Percentiles rank a stretch among this genome's conserved stretches.
Conservation (phyloP, 805 yeast species). For the Blastobotrys mokoenaii region DNA sequence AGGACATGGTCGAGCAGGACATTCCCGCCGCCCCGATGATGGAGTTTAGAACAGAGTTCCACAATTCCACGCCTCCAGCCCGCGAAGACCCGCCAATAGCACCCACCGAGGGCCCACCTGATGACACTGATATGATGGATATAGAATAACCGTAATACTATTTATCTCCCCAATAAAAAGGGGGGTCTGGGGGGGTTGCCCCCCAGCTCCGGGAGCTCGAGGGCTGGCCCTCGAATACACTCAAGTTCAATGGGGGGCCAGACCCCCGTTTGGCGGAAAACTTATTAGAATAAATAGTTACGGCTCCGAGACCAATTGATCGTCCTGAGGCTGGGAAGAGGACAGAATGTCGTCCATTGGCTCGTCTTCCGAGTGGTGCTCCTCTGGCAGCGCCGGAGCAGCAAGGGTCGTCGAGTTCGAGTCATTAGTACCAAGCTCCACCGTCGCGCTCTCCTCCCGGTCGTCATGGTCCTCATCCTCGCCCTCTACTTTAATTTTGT, state of each 20-base stretch:
- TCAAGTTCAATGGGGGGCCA: background rate
- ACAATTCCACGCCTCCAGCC: background rate
- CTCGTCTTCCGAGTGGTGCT: too few relatives aligned
- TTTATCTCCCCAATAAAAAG: too few relatives aligned
- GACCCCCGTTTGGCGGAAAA: background rate
- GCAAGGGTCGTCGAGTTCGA: too few relatives aligned
- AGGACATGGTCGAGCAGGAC: slow-evolving; percentile 1
- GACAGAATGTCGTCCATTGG: too few relatives aligned
- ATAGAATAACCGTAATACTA: too few relatives aligned
- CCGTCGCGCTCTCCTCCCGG: background rate
- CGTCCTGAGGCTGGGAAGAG: too few relatives aligned
- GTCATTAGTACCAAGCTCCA: too few relatives aligned
- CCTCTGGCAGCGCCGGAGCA: too few relatives aligned
- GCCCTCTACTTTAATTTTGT: slow-evolving; percentile 6
- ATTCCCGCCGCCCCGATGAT: background rate
- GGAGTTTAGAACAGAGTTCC: background rate
- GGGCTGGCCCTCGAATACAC: background rate
- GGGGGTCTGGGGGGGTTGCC: background rate
- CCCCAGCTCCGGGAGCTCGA: background rate
- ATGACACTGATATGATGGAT: too few relatives aligned
- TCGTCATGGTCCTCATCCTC: slow-evolving; percentile 4
- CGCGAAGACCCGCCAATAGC: background rate
- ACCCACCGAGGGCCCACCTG: background rate
- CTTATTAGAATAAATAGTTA: background rate
- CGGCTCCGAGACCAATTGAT: background rate